Evolutionary conservation across 192 early-diverging fungal species (phyloP), one percentile per base, ranked within the genome.

Genomic region (Podila minutissima): DNA sequence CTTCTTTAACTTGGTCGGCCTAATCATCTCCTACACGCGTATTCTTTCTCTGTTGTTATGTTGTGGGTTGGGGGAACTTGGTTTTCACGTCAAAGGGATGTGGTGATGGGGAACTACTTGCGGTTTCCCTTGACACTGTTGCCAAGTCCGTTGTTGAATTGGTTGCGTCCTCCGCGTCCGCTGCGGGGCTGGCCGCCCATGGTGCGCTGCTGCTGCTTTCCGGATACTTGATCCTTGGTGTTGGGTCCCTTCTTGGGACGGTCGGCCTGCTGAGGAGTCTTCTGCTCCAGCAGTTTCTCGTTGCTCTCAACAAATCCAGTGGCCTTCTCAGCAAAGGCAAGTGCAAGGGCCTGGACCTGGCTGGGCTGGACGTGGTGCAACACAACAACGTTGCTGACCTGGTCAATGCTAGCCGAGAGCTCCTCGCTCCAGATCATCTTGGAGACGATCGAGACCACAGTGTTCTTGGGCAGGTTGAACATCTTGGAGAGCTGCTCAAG

Each of bases 391-490:
- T 92, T 89, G 48, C 86, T 87, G 46, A 95, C 92, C 78, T 95
- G 93, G 83, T 97, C 94, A 57, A 99, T 87, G 35, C 92, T 93
- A 35, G 95, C 98, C 55, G 91, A 84, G 28, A 99, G 82, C 85
- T 99, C 96, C 74, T 95, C 94, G 76, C 90, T 90, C 85, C 93
- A 95, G 72, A 99, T 94, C 96, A 99, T 95, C 87, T 96, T 94
- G 60, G 96, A 89, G 12, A 98, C 87, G 74, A 97, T 91, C 11
- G 91, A 82, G 68, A 92, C 83, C 29, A 97, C 95, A 65, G 82
- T 83, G 59, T 69, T 29, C 13, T 84, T 62, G 20, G 92, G 84
- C 46, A 99, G 85, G 62, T 88, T 90, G 83, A 99, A 99, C 97
- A 98, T 98, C 55, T 82, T 72, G 13, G 92, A 84, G 32, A 99